Evolutionary conservation across 345 rosid genomes (phyloP).

Genomic region (Clarkia xantiana): DNA sequence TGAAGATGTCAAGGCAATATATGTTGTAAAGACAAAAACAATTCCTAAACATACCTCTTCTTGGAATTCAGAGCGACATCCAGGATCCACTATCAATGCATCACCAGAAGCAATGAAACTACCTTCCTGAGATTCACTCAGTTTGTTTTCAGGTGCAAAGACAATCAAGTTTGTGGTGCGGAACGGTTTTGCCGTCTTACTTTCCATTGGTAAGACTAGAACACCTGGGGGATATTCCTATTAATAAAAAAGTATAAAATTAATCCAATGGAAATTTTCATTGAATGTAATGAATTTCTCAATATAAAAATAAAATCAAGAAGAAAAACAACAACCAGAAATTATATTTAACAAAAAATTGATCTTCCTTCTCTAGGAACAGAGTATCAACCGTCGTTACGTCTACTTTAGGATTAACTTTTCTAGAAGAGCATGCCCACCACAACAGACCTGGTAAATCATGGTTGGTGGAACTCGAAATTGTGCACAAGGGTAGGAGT

Average conservation of each 20-base stretch:
- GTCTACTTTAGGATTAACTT: too few relatives aligned
- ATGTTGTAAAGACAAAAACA: neutral
- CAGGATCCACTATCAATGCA: slow-evolving; percentile 82
- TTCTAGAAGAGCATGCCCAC: neutral
- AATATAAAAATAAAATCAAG: neutral
- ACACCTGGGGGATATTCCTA: slow-evolving; percentile 95
- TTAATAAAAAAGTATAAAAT: slow-evolving; percentile 1
- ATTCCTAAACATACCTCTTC: slow-evolving; percentile 31
- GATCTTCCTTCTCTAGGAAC: too few relatives aligned
- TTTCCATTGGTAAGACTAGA: slow-evolving; percentile 59
- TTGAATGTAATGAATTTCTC: too few relatives aligned
- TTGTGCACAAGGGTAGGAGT: slow-evolving; percentile 17
- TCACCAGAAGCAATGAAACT: slow-evolving; percentile 44
- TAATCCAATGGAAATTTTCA: neutral
- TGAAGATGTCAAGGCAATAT: too few relatives aligned
- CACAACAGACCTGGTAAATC: slow-evolving; percentile 36
- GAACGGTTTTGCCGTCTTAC: slow-evolving; percentile 60
- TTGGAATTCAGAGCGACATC: slow-evolving; percentile 40
- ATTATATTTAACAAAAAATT: too few relatives aligned
- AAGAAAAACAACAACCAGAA: neutral
- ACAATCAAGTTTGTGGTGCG: slow-evolving; percentile 64
- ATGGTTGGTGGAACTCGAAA: slow-evolving; percentile 27
- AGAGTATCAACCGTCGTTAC: too few relatives aligned
- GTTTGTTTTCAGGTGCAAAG: slow-evolving; percentile 38
- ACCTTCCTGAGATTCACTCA: slow-evolving; percentile 16